Percentiles rank a stretch among this genome's conserved stretches.
Conservation (phyloP, 225 moss, liverwort and hornwort genomes). For the Climacium dendroides region DNA sequence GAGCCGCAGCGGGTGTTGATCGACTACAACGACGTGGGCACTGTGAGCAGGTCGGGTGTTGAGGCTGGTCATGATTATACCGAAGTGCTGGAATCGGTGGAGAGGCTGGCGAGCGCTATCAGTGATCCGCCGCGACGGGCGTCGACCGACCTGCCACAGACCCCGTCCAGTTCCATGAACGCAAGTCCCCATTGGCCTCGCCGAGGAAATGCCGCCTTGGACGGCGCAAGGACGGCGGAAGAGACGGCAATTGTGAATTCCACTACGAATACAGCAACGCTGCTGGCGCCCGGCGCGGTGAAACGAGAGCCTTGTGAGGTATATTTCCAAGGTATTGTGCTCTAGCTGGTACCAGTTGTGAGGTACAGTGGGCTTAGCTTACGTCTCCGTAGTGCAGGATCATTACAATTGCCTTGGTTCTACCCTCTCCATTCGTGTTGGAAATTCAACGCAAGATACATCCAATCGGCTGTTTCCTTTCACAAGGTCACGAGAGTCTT, state of each 20-base stretch:
- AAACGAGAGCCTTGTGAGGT: conserved; percentile 16
- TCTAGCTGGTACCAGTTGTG: neutral
- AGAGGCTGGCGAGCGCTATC: conserved; percentile 28
- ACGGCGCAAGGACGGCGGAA: neutral
- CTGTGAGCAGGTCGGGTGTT: neutral
- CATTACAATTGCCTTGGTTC: neutral
- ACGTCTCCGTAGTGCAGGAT: neutral
- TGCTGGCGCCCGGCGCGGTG: neutral
- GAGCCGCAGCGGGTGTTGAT: conserved; percentile 1
- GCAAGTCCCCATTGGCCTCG: neutral
- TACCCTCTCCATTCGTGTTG: neutral
- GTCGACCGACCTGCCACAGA: neutral
- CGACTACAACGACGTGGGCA: conserved; percentile 18
- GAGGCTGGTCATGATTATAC: conserved; percentile 1
- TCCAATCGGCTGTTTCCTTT: neutral
- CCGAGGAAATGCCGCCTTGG: neutral
- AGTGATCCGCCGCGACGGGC: conserved; percentile 21
- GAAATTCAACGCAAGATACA: neutral
- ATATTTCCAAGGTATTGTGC: neutral
- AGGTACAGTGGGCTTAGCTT: neutral
- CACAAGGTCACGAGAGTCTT: neutral
- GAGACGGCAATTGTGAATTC: neutral
- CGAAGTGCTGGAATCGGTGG: conserved; percentile 15
- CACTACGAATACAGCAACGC: neutral
- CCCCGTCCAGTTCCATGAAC: neutral